Conservation (phyloP, 192 early-diverging fungal species). For the Rhizoclosmatium globosum region DNA sequence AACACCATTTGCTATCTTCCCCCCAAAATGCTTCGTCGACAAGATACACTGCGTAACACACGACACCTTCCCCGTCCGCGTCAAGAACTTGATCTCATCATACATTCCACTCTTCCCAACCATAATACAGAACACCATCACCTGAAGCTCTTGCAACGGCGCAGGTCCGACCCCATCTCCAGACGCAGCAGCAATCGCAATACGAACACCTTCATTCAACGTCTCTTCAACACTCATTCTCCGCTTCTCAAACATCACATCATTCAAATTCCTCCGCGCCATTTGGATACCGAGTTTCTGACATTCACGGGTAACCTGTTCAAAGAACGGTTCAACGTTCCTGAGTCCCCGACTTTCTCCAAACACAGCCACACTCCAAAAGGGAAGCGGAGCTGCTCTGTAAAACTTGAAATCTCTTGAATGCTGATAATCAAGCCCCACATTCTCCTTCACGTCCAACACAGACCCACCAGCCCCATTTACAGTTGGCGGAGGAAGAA, state of each 20-base stretch:
- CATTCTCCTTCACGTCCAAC: not conserved
- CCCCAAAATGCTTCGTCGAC: conserved; percentile 55
- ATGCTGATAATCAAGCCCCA: not conserved
- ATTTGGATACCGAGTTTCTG: not conserved
- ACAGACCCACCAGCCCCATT: not conserved
- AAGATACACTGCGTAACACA: conserved; percentile 76
- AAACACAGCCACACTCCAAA: not conserved
- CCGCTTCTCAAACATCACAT: not conserved
- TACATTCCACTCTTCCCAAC: conserved; percentile 53
- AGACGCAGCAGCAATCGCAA: not conserved
- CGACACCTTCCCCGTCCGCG: conserved; percentile 68
- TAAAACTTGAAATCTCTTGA: not conserved
- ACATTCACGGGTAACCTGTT: conserved; percentile 5
- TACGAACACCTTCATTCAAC: not conserved
- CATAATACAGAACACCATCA: conserved; percentile 22
- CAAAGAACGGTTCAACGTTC: not conserved
- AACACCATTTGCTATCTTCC: conserved; percentile 59
- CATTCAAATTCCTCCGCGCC: not conserved
- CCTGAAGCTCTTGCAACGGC: not conserved
- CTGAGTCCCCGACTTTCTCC: not conserved
- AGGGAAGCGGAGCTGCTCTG: not conserved
- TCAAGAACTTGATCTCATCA: conserved; percentile 80
- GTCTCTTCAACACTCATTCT: not conserved
- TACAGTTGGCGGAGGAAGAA: conserved; percentile 37
- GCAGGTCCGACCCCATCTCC: too few species aligned